Percentiles rank a stretch among this genome's conserved stretches.
phyloP scores from a whole-genome alignment of 2,329 filamentous ascomycete species.

The Pestalotiopsis fici region DNA sequence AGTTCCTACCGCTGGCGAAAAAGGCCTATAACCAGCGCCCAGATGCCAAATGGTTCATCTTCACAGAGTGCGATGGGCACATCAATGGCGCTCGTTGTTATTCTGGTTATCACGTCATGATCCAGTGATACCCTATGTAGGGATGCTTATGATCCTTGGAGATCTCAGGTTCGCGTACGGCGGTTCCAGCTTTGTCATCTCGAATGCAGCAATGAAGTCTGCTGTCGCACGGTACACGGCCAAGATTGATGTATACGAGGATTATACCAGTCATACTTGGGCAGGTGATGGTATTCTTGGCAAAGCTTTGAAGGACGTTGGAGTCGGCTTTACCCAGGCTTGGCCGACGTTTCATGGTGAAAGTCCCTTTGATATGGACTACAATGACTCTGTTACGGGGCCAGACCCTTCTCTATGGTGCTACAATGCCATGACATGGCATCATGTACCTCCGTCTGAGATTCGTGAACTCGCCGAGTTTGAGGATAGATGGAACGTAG shows the following conservation, averaged over 20 bases:
- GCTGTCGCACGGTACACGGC: constrained; percentile 41
- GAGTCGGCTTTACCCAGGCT: constrained; percentile 41
- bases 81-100: constrained; percentile 54
- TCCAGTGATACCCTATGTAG: constrained; percentile 50
- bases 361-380: constrained; percentile 40
- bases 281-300: constrained; percentile 52
- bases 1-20: constrained; percentile 56
- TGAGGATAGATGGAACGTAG: constrained; percentile 36
- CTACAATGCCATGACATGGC: constrained; percentile 48
- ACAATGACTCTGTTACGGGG: constrained; percentile 39
- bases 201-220: constrained; percentile 46
- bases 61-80: constrained; percentile 61
- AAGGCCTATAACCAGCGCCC: constrained; percentile 40
- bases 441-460: constrained; percentile 44
- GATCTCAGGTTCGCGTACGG: constrained; percentile 53
- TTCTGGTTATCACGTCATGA: constrained; percentile 55
- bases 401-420: constrained; percentile 47
- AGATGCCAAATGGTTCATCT: constrained; percentile 58
- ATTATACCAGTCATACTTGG: constrained; percentile 45
- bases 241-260: constrained; percentile 42
- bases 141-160: constrained; percentile 52
- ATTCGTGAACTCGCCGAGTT: constrained; percentile 43
- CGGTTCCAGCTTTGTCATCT: constrained; percentile 54
- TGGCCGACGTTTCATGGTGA: constrained; percentile 45
- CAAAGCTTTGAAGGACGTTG: constrained; percentile 44